Base-by-base conservation (phyloP, 176 grass and related monocot species). In the Tillandsia fasciculata region DNA sequence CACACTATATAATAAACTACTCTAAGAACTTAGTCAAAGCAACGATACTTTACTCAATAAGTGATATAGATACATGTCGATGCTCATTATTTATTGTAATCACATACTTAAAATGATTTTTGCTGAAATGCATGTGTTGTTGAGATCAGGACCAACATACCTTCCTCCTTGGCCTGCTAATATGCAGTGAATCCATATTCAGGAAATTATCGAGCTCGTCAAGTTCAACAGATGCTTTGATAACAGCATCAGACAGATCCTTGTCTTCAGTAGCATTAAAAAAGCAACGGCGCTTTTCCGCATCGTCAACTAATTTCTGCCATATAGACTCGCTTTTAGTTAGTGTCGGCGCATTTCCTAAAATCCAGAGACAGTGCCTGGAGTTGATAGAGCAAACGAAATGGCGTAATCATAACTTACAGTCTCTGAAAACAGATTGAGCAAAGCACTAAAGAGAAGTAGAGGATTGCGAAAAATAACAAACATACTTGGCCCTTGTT, bases 311-410 rank as follows among this genome's bases (percentile, higher is more conserved):
- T 29, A 92, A 78, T 27, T 81, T 80, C 17, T 42, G 85, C 89
- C 85, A 92, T 49, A 92, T 72, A 11, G 85, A 92, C 8, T 54
- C 73, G 26, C 85, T 86, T 72, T 26, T 14, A 53, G 50, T 12
- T 48, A 92, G 57, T 23, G 89, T 92, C 68, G 26, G 4, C 10
- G 78, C 85, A 72, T 88, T 77, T 53, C 89, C 89, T 49, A 88
- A 53, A n/a, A 88, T 72, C 89, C 85, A 88, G 12, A 92, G 79
- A 75, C 89, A 88, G 57, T 88, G 69, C 70, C 82, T 92, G 82
- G 50, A 84, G 52, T 27, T 66, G 20, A 68, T 17, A 71, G 42
- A 66, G 28, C 9, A 8, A 48, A 42, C 33, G 4, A 6, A 42
- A 42, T 42, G 33, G 33, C 33, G 0, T 42, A 42, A 42, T 42